These are phyloP conservation scores for Solanum appendiculatum DNA, from an alignment of 257 asterid genomes.

Conservation along the genomic window DNA sequence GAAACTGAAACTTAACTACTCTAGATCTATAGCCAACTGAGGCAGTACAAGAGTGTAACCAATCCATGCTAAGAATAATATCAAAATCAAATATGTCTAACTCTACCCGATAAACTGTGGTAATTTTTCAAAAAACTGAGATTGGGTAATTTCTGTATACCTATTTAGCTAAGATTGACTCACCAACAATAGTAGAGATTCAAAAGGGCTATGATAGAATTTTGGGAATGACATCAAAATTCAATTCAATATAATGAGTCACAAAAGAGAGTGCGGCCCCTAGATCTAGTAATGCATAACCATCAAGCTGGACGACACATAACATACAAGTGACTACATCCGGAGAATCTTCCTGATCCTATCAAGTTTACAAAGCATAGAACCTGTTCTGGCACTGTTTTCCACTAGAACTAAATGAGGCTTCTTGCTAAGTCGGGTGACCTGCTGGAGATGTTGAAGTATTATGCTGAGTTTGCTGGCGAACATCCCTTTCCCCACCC, in stretches of 20 bases:
- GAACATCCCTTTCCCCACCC: background rate
- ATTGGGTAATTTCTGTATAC: too few relatives aligned
- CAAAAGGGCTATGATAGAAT: background rate
- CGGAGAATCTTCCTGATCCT: background rate
- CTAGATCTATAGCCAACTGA: background rate
- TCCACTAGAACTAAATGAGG: background rate
- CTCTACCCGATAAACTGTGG: too few relatives aligned
- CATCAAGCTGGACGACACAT: too few relatives aligned
- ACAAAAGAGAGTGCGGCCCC: background rate
- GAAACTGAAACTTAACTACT: background rate
- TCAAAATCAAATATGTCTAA: too few relatives aligned
- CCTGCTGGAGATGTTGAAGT: background rate
- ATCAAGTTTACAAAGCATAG: background rate
- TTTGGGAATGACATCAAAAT: background rate
- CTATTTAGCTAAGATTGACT: too few relatives aligned
- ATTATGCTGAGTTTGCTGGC: background rate
- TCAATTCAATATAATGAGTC: too few relatives aligned
- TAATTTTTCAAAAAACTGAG: too few relatives aligned
- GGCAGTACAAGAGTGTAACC: background rate
- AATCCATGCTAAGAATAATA: background rate
- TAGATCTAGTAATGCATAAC: too few relatives aligned
- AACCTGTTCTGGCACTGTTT: background rate
- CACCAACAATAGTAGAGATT: too few relatives aligned
- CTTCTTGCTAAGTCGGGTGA: too few relatives aligned
- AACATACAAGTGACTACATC: too few relatives aligned